Conservation (phyloP, 805 yeast species). For the Lipomyces yamadae region DNA sequence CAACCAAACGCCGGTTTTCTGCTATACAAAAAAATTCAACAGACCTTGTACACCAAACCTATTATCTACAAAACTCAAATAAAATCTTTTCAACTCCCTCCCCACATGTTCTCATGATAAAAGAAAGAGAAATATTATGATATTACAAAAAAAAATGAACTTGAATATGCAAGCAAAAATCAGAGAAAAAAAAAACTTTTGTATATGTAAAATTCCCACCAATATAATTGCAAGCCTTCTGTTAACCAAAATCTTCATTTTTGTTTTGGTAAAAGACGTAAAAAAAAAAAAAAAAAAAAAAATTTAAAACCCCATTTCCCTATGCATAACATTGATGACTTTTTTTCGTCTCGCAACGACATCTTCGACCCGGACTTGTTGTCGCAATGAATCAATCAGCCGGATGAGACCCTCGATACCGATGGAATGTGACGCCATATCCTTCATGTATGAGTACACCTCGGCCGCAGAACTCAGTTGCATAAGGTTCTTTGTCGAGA, state of each 20-base stretch:
- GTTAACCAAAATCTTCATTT: too few relatives aligned
- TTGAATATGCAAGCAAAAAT: background rate
- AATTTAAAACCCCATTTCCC: slow-evolving; percentile 41
- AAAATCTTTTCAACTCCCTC: background rate
- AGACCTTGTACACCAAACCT: too few relatives aligned
- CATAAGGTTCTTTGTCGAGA: slow-evolving; percentile 40
- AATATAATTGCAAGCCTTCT: background rate
- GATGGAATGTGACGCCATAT: slow-evolving; percentile 42
- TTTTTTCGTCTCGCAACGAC: slow-evolving; percentile 35
- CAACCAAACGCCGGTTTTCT: slow-evolving; percentile 10
- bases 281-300: background rate
- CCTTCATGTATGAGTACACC: slow-evolving; percentile 44
- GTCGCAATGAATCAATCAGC: slow-evolving; percentile 38
- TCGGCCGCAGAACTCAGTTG: slow-evolving; percentile 41
- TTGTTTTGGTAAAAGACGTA: too few relatives aligned
- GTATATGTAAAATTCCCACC: background rate
- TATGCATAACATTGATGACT: slow-evolving; percentile 33
- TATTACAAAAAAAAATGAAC: background rate
- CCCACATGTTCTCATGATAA: background rate
- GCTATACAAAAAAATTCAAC: background rate
- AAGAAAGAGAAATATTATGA: background rate
- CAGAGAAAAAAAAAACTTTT: background rate
- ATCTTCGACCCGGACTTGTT: slow-evolving; percentile 38
- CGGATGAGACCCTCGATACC: slow-evolving; percentile 42
- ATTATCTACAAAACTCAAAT: too few relatives aligned